A percentile compares a stretch with the other conserved stretches of the same genome.
Evolutionary conservation across 352 stramenopile genomes (phyloP).

Genomic region (Phytopythium ostracodes): DNA sequence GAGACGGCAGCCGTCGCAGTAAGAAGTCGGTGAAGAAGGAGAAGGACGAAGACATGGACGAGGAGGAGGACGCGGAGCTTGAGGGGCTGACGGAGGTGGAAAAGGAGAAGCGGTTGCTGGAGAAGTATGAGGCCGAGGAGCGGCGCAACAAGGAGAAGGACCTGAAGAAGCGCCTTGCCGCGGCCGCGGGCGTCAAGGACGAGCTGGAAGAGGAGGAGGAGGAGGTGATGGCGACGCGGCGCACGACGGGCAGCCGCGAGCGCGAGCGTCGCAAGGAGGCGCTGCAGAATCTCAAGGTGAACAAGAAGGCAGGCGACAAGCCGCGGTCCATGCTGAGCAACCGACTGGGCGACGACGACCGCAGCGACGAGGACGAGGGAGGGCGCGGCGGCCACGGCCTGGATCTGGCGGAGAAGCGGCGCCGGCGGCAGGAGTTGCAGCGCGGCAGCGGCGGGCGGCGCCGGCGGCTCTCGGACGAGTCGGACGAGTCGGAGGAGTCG

Average conservation of each 20-base stretch:
- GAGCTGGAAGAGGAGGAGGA: slow-evolving; percentile 43
- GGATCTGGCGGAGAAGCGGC: slow-evolving; percentile 74
- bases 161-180: slow-evolving; percentile 75
- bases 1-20: slow-evolving; percentile 21
- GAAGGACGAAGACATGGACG: slow-evolving; percentile 34
- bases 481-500: slow-evolving; percentile 11
- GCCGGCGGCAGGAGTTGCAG: slow-evolving; percentile 67
- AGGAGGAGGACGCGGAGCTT: slow-evolving; percentile 57
- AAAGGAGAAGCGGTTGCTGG: slow-evolving; percentile 83
- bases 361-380: slow-evolving; percentile 33
- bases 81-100: slow-evolving; percentile 79
- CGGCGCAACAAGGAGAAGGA: slow-evolving; percentile 80
- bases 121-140: slow-evolving; percentile 84
- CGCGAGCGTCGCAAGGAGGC: slow-evolving; percentile 77
- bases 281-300: slow-evolving; percentile 72
- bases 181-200: slow-evolving; percentile 24
- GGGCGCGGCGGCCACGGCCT: slow-evolving; percentile 36
- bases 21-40: slow-evolving; percentile 47
- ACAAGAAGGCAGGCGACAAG: slow-evolving; percentile 79
- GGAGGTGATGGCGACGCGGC: slow-evolving; percentile 40
- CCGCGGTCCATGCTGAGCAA: slow-evolving; percentile 76
- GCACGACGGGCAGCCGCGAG: slow-evolving; percentile 46
- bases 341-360: slow-evolving; percentile 55
- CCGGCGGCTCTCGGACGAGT: slow-evolving; percentile 17
- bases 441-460: slow-evolving; percentile 32